phyloP scores from a whole-genome alignment of 1,139 yeast species.

The Geotrichum histeridarum region DNA sequence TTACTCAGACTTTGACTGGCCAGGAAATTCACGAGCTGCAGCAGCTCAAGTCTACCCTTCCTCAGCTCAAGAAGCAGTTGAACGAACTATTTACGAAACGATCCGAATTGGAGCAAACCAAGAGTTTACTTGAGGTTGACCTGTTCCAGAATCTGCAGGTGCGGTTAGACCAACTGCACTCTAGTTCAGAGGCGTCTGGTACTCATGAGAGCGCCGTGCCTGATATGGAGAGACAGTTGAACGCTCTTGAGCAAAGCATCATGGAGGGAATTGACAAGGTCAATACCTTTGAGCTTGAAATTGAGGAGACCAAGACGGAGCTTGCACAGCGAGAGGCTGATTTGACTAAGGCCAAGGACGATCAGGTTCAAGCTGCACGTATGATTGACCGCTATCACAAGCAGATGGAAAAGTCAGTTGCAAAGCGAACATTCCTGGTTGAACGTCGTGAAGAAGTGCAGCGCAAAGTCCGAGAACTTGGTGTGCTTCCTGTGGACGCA shows the following conservation, averaged over 20 bases:
- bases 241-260: constrained; percentile 8
- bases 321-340: constrained; percentile 39
- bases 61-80: constrained; percentile 42
- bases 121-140: constrained; percentile 54
- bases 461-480: constrained; percentile 71
- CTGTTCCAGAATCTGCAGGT: constrained; percentile 52
- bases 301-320: constrained; percentile 20
- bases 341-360: constrained; percentile 50
- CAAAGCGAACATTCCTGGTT: constrained; percentile 57
- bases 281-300: constrained; percentile 9
- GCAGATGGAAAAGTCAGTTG: constrained; percentile 58
- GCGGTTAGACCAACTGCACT: constrained; percentile 36
- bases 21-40: constrained; percentile 46
- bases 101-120: constrained; percentile 47
- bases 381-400: constrained; percentile 61
- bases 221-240: constrained; percentile 14
- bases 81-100: constrained; percentile 44
- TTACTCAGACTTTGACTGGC: constrained; percentile 49
- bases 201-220: constrained; percentile 9
- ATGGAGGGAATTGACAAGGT: constrained; percentile 7
- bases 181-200: constrained; percentile 1
- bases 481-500: constrained; percentile 84
- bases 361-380: constrained; percentile 51
- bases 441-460: constrained; percentile 68
- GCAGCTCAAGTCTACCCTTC: constrained; percentile 41